Percentiles rank a stretch among this genome's conserved stretches.
phyloP scores from a whole-genome alignment of 139 green algal species.

The Ettlia oleoabundans region DNA sequence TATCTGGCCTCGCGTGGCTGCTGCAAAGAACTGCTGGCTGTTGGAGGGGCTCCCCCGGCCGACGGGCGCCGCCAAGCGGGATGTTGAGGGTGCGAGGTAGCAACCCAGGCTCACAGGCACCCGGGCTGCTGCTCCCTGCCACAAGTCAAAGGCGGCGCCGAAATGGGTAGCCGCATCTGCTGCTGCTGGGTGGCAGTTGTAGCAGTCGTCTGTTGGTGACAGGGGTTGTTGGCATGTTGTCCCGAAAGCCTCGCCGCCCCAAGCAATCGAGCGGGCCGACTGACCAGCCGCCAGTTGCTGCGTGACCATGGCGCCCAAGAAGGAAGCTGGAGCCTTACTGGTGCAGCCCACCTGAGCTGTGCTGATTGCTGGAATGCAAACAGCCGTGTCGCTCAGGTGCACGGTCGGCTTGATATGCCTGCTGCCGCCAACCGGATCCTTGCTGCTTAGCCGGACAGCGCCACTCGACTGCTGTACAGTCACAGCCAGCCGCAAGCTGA shows the following conservation, averaged over 20 bases:
- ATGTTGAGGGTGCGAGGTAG: neutral
- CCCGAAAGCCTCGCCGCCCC: neutral
- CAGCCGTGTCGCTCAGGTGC: too few species aligned
- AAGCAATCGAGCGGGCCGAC: too few species aligned
- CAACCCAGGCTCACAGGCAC: neutral
- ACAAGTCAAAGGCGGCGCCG: constrained; percentile 7
- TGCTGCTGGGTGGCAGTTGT: constrained; percentile 19
- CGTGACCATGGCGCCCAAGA: too few species aligned
- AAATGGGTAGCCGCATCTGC: constrained; percentile 17
- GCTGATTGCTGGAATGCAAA: too few species aligned
- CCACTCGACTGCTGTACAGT: neutral
- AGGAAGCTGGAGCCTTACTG: too few species aligned
- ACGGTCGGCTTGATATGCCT: too few species aligned
- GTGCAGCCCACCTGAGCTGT: too few species aligned
- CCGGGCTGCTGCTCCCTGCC: neutral
- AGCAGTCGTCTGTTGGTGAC: neutral
- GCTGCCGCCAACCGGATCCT: too few species aligned
- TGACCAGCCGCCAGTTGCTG: too few species aligned
- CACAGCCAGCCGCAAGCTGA: neutral
- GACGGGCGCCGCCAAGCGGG: neutral
- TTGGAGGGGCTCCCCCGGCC: too few species aligned
- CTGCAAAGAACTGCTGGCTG: neutral
- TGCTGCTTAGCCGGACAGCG: too few species aligned
- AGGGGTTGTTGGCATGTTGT: neutral
- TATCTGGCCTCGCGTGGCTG: neutral